Conservation (phyloP, 441 rosid genomes). For the Erysimum cheiri region DNA sequence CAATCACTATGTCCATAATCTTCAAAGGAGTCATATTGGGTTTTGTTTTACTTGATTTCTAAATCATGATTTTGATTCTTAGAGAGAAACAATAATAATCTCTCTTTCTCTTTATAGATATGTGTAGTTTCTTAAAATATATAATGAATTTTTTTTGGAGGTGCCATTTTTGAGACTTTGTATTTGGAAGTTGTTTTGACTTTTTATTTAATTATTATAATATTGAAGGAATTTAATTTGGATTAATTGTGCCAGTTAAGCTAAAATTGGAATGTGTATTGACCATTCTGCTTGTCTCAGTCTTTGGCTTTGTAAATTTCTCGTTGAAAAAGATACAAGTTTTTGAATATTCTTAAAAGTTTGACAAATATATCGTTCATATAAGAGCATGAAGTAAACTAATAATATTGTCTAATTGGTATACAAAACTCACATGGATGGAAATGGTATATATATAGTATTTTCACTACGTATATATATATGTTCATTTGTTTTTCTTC, state of each 20-base stretch:
- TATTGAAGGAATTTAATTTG: background rate
- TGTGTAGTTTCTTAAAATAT: slow-evolving; percentile 14
- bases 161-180: slow-evolving; percentile 25
- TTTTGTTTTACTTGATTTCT: background rate
- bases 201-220: slow-evolving; percentile 1
- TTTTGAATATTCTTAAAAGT: background rate
- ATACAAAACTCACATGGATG: background rate
- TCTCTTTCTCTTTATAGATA: slow-evolving; percentile 10
- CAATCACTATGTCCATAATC: slow-evolving; percentile 37
- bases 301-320: slow-evolving; percentile 1
- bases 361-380: background rate
- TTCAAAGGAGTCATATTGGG: slow-evolving; percentile 37
- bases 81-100: slow-evolving; percentile 9
- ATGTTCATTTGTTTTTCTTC: background rate
- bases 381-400: background rate
- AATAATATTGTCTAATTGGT: background rate
- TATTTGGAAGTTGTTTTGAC: slow-evolving; percentile 24
- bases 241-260: background rate
- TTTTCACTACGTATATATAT: background rate
- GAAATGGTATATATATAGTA: background rate
- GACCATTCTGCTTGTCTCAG: background rate
- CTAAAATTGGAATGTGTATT: slow-evolving; percentile 1
- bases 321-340: background rate
- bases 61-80: background rate
- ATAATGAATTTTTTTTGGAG: background rate